phyloP scores from a whole-genome alignment of 768 basidiomycete genomes.

The Termitomyces sp. region DNA sequence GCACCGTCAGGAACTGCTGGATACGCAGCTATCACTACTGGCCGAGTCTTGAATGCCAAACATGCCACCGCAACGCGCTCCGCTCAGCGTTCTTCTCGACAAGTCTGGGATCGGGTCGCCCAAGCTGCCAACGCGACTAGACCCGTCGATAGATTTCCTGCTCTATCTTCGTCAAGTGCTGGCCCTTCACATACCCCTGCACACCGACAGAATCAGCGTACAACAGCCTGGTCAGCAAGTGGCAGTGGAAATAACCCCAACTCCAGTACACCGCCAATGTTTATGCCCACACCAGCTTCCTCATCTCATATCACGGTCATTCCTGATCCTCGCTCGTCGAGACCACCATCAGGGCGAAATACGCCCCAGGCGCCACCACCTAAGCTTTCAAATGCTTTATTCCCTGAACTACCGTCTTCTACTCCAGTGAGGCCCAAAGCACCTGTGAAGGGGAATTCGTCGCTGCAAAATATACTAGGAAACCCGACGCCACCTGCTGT shows the following conservation, averaged over 20 bases:
- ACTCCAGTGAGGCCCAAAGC: constrained; percentile 33
- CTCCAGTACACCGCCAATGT: constrained; percentile 9
- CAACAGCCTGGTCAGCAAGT: constrained; percentile 56
- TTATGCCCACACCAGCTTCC: constrained; percentile 19
- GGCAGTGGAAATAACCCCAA: constrained; percentile 16
- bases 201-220: constrained; percentile 42
- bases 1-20: constrained; percentile 37
- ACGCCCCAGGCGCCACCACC: constrained; percentile 27
- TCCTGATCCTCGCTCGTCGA: constrained; percentile 13
- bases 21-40: constrained; percentile 76
- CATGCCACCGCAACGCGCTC: constrained; percentile 59
- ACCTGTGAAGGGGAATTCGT: constrained; percentile 55
- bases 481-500: constrained; percentile 27
- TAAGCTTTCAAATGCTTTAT: constrained; percentile 47
- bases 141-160: constrained; percentile 29
- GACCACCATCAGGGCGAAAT: constrained; percentile 10
- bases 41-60: constrained; percentile 81
- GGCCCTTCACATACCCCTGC: constrained; percentile 18
- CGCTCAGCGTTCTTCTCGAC: constrained; percentile 51
- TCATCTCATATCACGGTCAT: constrained; percentile 16
- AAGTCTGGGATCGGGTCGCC: constrained; percentile 85
- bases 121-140: constrained; percentile 51
- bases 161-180: constrained; percentile 17
- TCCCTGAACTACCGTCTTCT: constrained; percentile 63
- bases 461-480: constrained; percentile 63